A percentile compares a stretch with the other conserved stretches of the same genome.
These are phyloP conservation scores for Pythium angustatum DNA, from an alignment of 352 stramenopile species.

Conservation along the genomic window DNA sequence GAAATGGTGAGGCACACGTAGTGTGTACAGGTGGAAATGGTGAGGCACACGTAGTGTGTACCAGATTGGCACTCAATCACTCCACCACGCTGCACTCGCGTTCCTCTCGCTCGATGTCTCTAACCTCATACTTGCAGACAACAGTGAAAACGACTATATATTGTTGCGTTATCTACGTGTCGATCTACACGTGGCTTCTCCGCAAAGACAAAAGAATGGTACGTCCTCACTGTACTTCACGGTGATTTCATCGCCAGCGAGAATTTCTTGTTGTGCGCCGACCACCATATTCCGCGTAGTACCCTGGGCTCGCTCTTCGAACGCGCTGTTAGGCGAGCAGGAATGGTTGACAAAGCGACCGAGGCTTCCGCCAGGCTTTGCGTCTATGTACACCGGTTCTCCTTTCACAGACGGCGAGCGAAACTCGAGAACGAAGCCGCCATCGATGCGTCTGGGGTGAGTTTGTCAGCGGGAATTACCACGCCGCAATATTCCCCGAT, in stretches of 20 bases:
- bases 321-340: neutral
- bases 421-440: neutral
- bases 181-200: neutral
- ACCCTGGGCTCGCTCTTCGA: constrained; percentile 1
- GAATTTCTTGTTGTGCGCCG: neutral
- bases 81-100: no score
- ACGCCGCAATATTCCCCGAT: constrained; percentile 1
- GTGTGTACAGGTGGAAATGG: no score
- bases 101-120: no score
- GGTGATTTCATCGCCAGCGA: neutral
- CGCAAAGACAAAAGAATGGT: neutral
- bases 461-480: neutral
- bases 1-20: no score
- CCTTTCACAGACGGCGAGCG: neutral
- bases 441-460: neutral
- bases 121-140: neutral
- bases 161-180: no score
- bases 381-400: neutral
- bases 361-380: neutral
- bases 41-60: no score
- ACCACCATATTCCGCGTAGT: neutral
- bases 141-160: neutral
- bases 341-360: constrained; percentile 10
- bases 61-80: no score
- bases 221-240: neutral